A percentile compares a stretch with the other conserved stretches of the same genome.
Evolutionary conservation across 352 stramenopile species (phyloP).

Genomic region (Peronospora destructor): DNA sequence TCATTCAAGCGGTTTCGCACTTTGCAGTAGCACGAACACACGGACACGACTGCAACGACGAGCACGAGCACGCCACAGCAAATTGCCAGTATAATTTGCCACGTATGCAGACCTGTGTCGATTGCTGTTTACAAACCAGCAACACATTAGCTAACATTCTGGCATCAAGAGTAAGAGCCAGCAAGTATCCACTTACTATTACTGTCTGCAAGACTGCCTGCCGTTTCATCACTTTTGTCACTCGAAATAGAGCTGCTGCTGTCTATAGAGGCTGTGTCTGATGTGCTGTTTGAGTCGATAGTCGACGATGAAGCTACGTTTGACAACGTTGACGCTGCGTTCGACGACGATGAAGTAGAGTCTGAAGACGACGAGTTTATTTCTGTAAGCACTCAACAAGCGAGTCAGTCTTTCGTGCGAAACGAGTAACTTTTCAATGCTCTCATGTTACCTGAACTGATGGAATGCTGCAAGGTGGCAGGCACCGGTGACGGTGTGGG

Average conservation of each 20-base stretch:
- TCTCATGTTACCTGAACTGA: slow-evolving; percentile 12
- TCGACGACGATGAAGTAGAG: not conserved
- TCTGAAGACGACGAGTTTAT: slow-evolving; percentile 2
- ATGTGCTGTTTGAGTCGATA: slow-evolving; percentile 5
- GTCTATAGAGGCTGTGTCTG: slow-evolving; percentile 1
- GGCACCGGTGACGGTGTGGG: not conserved
- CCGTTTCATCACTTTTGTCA: slow-evolving; percentile 2
- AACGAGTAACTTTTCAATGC: not conserved
- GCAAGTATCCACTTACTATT: slow-evolving; percentile 6
- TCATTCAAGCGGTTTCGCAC: slow-evolving; percentile 36
- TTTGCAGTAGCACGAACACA: slow-evolving; percentile 48
- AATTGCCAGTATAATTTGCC: slow-evolving; percentile 48
- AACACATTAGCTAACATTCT: slow-evolving; percentile 1
- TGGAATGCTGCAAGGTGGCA: slow-evolving; percentile 3
- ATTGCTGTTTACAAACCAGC: slow-evolving; percentile 4
- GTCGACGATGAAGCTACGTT: not conserved
- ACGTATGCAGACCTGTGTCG: slow-evolving; percentile 22
- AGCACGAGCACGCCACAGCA: slow-evolving; percentile 38
- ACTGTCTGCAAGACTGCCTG: slow-evolving; percentile 6
- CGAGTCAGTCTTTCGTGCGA: not conserved
- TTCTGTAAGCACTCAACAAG: slow-evolving; percentile 4
- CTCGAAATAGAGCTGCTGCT: slow-evolving; percentile 12
- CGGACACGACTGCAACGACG: slow-evolving; percentile 33
- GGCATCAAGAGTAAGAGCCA: not conserved
- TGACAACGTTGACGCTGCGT: not conserved